A percentile compares a stretch with the other conserved stretches of the same genome.
These are phyloP conservation scores for Penicillium brasilianum DNA, from an alignment of 2,329 filamentous ascomycete genomes.

Conservation along the genomic window DNA sequence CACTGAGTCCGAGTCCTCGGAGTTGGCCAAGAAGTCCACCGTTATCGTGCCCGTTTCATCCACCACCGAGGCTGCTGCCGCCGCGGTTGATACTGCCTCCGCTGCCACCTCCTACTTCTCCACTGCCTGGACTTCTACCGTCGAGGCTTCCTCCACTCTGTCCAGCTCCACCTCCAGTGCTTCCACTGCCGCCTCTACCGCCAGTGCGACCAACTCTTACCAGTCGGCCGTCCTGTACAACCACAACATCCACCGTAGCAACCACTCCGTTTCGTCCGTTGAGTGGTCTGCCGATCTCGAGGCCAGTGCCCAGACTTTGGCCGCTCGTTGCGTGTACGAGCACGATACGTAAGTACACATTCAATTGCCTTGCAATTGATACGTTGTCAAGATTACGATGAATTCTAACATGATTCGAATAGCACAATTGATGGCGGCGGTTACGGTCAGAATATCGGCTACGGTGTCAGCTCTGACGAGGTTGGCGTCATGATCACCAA, in stretches of 20 bases:
- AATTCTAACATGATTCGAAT: constrained; percentile 12
- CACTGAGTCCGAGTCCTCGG: background rate
- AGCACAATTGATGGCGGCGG: constrained; percentile 61
- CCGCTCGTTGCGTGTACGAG: constrained; percentile 69
- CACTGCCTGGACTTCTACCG: constrained; percentile 40
- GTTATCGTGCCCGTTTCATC: constrained; percentile 19
- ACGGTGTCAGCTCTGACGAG: constrained; percentile 61
- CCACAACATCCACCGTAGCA: constrained; percentile 86
- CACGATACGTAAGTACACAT: constrained; percentile 72
- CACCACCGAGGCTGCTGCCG: constrained; percentile 21
- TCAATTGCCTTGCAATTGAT: background rate
- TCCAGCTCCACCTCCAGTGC: constrained; percentile 38
- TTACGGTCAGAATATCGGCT: constrained; percentile 93
- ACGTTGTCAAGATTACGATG: constrained; percentile 38
- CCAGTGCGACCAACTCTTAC: constrained; percentile 35
- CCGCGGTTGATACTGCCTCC: constrained; percentile 13
- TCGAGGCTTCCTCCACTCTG: constrained; percentile 48
- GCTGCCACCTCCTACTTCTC: constrained; percentile 22
- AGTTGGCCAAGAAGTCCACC: constrained; percentile 24
- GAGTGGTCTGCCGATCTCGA: constrained; percentile 70
- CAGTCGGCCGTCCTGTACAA: constrained; percentile 60
- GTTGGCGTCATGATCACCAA: constrained; percentile 74
- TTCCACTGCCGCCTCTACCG: constrained; percentile 49
- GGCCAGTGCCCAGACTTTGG: constrained; percentile 66
- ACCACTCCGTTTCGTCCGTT: constrained; percentile 73